These are phyloP conservation scores for Scheffersomyces ergatensis DNA, from an alignment of 805 yeast species.

Conservation along the genomic window DNA sequence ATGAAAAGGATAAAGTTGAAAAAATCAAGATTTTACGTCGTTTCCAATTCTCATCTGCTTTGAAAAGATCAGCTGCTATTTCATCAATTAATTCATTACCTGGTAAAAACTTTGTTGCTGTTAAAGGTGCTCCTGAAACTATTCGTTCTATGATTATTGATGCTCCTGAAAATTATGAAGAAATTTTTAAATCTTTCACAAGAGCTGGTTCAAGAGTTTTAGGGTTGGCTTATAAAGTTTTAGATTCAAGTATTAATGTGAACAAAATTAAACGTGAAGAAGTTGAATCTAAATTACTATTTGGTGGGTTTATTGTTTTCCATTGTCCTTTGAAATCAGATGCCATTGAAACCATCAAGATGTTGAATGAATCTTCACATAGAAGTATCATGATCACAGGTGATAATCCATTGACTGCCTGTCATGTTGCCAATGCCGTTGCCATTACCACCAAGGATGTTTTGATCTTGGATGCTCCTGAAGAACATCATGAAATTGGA, in stretches of 20 bases:
- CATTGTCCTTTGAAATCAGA: conserved; percentile 95
- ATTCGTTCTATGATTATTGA: conserved; percentile 69
- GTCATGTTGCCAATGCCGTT: conserved; percentile 94
- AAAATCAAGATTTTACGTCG: conserved; percentile 80
- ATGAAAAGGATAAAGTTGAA: conserved; percentile 26
- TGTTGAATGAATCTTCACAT: conserved; percentile 93
- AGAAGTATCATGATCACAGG: conserved; percentile 98
- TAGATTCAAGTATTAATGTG: conserved; percentile 51
- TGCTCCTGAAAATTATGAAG: conserved; percentile 80
- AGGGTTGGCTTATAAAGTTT: conserved; percentile 84
- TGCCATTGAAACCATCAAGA: conserved; percentile 84
- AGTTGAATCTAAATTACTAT: conserved; percentile 69
- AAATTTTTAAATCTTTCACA: conserved; percentile 82
- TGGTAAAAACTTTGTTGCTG: conserved; percentile 66
- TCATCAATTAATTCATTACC: conserved; percentile 51
- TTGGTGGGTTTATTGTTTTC: conserved; percentile 94
- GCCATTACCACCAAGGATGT: conserved; percentile 81
- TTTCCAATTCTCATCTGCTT: conserved; percentile 94
- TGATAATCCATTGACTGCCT: conserved; percentile 97
- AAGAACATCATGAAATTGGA: conserved; percentile 53
- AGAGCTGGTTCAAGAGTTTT: conserved; percentile 95
- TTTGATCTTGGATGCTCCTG: conserved; percentile 83
- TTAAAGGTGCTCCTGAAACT: conserved; percentile 98
- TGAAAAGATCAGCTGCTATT: conserved; percentile 91
- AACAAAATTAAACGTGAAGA: conserved; percentile 65